Percentiles rank a stretch among this genome's conserved stretches.
Conservation (phyloP, 305 asterid genomes). For the Fraxinus albicans region DNA sequence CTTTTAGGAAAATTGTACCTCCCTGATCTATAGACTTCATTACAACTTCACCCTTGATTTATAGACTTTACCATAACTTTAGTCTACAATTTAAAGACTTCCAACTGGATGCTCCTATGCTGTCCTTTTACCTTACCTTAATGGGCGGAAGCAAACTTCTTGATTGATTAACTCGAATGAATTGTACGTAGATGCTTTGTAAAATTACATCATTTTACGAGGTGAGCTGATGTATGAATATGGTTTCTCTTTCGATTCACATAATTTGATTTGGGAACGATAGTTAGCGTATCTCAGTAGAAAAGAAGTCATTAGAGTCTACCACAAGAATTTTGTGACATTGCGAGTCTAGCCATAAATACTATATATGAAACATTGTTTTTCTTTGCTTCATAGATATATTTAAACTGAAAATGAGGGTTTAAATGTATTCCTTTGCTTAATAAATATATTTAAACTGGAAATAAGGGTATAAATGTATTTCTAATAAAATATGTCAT, state of each 20-base stretch:
- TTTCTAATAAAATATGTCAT: neutral
- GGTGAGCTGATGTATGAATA: neutral
- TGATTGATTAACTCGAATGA: neutral
- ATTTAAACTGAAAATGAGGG: too few relatives aligned
- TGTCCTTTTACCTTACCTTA: neutral
- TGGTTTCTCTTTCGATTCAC: neutral
- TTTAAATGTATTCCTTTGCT: neutral
- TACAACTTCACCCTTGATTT: neutral
- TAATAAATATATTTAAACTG: too few relatives aligned
- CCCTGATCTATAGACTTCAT: conserved; percentile 1
- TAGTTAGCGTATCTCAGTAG: neutral
- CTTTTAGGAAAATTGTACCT: conserved; percentile 17
- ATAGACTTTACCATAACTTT: neutral
- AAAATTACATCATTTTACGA: neutral
- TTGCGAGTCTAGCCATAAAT: neutral
- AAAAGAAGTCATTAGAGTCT: neutral
- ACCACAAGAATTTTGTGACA: neutral
- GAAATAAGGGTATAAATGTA: neutral
- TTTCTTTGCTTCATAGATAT: too few relatives aligned
- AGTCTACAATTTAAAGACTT: neutral
- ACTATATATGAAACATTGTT: too few relatives aligned
- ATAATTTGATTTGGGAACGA: neutral
- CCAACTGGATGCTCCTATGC: neutral
- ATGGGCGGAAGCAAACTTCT: neutral
- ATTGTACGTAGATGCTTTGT: neutral